Evolutionary conservation across 2,329 filamentous ascomycete genomes (phyloP).

Genomic region (Ophiognomonia clavigignenti-juglandacearum): DNA sequence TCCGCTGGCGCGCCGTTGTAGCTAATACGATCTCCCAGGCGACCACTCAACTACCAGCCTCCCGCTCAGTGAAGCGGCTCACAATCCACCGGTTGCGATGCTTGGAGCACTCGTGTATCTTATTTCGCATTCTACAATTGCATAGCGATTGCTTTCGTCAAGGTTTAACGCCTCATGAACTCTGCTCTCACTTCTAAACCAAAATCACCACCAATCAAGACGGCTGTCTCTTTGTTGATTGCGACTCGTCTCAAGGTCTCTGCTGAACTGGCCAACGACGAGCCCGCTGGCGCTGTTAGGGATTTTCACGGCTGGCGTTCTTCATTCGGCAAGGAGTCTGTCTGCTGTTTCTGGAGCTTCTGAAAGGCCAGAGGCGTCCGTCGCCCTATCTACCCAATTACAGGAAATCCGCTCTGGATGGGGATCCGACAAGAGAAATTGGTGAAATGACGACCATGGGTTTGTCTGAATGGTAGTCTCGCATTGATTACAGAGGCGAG

Average conservation of each 20-base stretch:
- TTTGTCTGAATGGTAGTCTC: background rate
- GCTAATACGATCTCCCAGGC: conserved; percentile 43
- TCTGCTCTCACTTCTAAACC: background rate
- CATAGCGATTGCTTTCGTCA: conserved; percentile 22
- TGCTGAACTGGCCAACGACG: background rate
- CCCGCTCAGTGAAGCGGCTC: conserved; percentile 43
- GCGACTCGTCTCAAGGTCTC: background rate
- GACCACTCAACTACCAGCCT: conserved; percentile 79
- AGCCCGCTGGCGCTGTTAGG: background rate
- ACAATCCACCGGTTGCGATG: conserved; percentile 9
- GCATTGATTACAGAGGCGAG: conserved; percentile 1
- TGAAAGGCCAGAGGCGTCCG: no score
- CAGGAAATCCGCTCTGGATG: conserved; percentile 3
- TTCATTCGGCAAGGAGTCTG: conserved; percentile 1
- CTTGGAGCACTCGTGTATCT: conserved; percentile 20
- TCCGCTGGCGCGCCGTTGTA: conserved; percentile 6
- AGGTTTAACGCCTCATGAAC: conserved; percentile 7
- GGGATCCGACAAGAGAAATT: no score
- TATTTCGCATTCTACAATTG: conserved; percentile 24
- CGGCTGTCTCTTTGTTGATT: background rate
- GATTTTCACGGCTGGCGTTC: conserved; percentile 7
- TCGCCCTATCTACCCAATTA: background rate
- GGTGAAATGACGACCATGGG: background rate
- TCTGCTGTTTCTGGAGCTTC: conserved; percentile 5
- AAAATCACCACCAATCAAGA: background rate